phyloP scores from a whole-genome alignment of 192 early-diverging fungal species.

The Coemansia sp. region DNA sequence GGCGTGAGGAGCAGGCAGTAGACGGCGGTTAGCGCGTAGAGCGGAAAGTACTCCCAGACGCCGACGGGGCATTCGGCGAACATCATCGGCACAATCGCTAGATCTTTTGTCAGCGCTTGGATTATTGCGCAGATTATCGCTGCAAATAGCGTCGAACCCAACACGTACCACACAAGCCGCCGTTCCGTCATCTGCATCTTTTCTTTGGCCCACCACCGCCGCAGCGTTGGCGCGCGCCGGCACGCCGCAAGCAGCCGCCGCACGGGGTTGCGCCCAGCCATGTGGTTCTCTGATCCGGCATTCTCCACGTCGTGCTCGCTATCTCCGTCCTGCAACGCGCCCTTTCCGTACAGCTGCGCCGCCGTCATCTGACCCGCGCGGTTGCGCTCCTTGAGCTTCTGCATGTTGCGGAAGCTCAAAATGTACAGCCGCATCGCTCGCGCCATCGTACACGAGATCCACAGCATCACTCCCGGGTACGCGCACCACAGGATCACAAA shows the following conservation, averaged over 20 bases:
- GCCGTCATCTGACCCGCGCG: conserved; percentile 50
- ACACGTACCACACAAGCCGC: conserved; percentile 43
- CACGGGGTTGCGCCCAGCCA: background rate
- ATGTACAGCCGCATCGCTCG: conserved; percentile 52
- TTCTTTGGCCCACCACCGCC: conserved; percentile 38
- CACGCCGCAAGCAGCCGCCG: background rate
- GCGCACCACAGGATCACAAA: conserved; percentile 52
- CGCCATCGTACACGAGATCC: conserved; percentile 52
- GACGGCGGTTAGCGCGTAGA: conserved; percentile 39
- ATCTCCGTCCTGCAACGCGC: conserved; percentile 25
- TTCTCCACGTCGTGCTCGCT: conserved; percentile 4
- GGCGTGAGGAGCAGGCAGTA: conserved; percentile 47
- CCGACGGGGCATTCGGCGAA: conserved; percentile 46
- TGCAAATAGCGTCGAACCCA: conserved; percentile 32
- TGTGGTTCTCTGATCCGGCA: no score
- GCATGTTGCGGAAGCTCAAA: conserved; percentile 48
- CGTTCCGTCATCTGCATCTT: conserved; percentile 47
- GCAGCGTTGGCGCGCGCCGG: background rate
- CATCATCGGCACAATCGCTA: conserved; percentile 41
- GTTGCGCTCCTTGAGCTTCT: conserved; percentile 52
- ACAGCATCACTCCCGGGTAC: conserved; percentile 53
- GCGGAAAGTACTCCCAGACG: conserved; percentile 53
- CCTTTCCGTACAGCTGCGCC: conserved; percentile 49
- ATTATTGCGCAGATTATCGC: conserved; percentile 42
- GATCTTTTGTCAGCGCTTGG: conserved; percentile 45